A percentile compares a stretch with the other conserved stretches of the same genome.
Conservation (phyloP, 2,329 filamentous ascomycete species). For the Trichoderma harzianum region DNA sequence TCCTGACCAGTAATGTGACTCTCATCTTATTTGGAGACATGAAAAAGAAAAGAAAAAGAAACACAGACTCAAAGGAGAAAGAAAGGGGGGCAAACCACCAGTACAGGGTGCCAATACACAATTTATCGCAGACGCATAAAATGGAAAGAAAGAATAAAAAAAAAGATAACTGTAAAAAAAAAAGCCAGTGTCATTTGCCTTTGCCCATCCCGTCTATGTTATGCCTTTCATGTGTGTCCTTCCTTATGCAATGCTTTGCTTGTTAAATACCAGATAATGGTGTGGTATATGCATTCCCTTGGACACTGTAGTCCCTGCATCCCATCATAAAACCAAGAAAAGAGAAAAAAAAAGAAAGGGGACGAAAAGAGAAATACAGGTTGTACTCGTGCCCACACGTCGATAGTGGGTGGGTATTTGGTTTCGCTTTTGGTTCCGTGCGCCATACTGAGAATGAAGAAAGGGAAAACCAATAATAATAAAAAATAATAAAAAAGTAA, state of each 20-base stretch:
- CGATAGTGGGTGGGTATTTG: conserved; percentile 30
- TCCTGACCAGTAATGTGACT: neutral
- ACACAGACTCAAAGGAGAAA: neutral
- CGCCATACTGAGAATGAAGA: conserved; percentile 30
- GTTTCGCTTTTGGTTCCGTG: conserved; percentile 31
- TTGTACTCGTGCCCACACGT: conserved; percentile 18
- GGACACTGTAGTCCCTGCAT: conserved; percentile 12
- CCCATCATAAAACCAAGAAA: conserved; percentile 4
- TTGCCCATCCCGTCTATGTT: conserved; percentile 19
- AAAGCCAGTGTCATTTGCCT: conserved; percentile 10
- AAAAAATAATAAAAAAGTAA: conserved; percentile 17
- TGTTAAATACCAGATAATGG: conserved; percentile 13
- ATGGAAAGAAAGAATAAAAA: neutral
- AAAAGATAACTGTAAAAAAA: conserved; percentile 10
- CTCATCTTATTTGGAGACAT: neutral
- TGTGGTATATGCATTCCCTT: conserved; percentile 13
- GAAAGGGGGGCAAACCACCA: neutral
- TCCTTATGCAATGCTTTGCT: conserved; percentile 18
- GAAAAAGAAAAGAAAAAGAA: neutral
- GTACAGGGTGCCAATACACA: conserved; percentile 12
- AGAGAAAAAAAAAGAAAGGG: neutral
- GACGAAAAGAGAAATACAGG: neutral
- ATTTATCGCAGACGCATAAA: conserved; percentile 4
- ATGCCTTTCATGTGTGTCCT: conserved; percentile 15
- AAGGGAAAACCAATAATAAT: conserved; percentile 23